phyloP scores from a whole-genome alignment of 345 rosid genomes.

The Arabis hirsuta region DNA sequence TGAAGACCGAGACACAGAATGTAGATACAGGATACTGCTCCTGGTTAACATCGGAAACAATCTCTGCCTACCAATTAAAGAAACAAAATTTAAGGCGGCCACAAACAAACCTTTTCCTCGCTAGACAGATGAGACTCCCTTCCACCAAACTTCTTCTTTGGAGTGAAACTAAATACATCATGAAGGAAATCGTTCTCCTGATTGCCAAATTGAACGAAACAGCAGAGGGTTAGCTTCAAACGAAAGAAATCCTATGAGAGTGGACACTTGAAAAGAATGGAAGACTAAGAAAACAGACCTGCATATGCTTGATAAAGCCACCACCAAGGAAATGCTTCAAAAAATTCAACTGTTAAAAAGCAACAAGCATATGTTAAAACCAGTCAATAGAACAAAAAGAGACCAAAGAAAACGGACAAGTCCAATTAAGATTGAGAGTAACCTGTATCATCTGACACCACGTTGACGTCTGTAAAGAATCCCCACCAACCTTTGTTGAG shows the following conservation, averaged over 20 bases:
- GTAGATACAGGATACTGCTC: not conserved
- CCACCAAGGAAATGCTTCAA: constrained; percentile 87
- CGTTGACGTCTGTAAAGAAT: constrained; percentile 59
- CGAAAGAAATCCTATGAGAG: not conserved
- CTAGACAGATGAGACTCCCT: constrained; percentile 50
- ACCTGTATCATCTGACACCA: constrained; percentile 72
- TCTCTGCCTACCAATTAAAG: not conserved
- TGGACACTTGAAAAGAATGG: constrained; percentile 2
- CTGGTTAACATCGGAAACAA: not conserved
- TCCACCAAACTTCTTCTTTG: constrained; percentile 58
- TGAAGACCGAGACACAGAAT: not conserved
- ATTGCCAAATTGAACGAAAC: constrained; percentile 18
- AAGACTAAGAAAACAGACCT: constrained; percentile 54
- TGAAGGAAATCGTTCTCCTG: constrained; percentile 94
- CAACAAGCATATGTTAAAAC: constrained; percentile 13
- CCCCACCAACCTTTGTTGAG: constrained; percentile 77
- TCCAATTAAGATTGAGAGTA: constrained; percentile 11
- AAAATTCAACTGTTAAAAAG: constrained; percentile 66
- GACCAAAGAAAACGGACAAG: not conserved
- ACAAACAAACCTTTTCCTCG: constrained; percentile 63
- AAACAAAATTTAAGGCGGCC: not conserved
- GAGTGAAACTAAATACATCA: constrained; percentile 72
- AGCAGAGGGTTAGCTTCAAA: constrained; percentile 5
- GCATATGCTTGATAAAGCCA: constrained; percentile 94
- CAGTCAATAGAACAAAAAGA: not conserved